phyloP scores from a whole-genome alignment of 2,329 filamentous ascomycete genomes.

The Colletotrichum incanum region DNA sequence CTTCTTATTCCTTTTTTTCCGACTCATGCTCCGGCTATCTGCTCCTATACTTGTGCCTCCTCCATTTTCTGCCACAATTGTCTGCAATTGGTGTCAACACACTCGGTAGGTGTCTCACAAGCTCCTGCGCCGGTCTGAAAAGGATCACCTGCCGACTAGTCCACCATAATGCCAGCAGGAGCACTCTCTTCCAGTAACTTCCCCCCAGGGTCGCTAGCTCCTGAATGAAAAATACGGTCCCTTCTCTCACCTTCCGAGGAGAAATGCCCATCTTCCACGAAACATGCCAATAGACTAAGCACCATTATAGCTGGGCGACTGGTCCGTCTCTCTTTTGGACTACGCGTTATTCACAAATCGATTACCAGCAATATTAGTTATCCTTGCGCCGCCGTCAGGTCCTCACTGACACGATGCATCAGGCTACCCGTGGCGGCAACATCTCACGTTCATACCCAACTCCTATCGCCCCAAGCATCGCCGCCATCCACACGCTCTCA shows the following conservation, averaged over 20 bases:
- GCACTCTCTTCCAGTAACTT: neutral
- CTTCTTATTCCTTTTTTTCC: neutral
- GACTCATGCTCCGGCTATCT: neutral
- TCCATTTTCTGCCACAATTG: neutral
- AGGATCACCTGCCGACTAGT: neutral
- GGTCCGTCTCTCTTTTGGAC: slow-evolving; percentile 34
- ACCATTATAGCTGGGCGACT: slow-evolving; percentile 15
- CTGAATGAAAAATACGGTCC: neutral
- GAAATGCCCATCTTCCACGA: neutral
- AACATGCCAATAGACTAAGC: slow-evolving; percentile 17
- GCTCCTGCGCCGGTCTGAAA: neutral
- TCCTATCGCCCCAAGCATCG: slow-evolving; percentile 12
- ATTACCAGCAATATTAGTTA: slow-evolving; percentile 8
- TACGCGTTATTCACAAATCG: slow-evolving; percentile 20
- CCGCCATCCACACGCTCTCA: slow-evolving; percentile 18
- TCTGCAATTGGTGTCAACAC: neutral
- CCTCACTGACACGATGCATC: slow-evolving; percentile 23
- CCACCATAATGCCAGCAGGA: neutral
- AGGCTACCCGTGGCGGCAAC: slow-evolving; percentile 18
- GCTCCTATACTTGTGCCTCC: neutral
- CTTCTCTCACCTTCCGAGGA: neutral
- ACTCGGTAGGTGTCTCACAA: neutral
- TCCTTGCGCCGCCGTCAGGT: neutral
- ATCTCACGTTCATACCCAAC: slow-evolving; percentile 18
- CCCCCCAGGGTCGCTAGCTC: neutral